A percentile compares a stretch with the other conserved stretches of the same genome.
phyloP scores from a whole-genome alignment of 2,329 filamentous ascomycete genomes.

The Aspergillus pseudoglaucus region DNA sequence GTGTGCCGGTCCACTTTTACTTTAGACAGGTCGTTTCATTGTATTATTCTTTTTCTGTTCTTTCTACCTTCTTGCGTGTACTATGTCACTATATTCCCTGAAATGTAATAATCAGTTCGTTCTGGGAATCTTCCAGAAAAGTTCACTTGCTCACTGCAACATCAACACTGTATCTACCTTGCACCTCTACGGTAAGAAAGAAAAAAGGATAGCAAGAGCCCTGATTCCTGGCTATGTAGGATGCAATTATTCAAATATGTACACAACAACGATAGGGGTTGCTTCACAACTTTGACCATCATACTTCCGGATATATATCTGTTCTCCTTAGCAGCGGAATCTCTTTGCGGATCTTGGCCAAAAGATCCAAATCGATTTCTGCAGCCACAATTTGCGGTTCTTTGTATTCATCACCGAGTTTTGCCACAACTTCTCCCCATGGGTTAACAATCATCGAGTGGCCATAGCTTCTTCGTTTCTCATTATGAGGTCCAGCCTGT shows the following conservation, averaged over 20 bases:
- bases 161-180: too few species aligned
- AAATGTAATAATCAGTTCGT: constrained; percentile 4
- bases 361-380: constrained; percentile 49
- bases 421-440: constrained; percentile 70
- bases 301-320: constrained; percentile 44
- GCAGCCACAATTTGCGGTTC: constrained; percentile 45
- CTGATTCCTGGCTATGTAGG: neutral
- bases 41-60: constrained; percentile 21
- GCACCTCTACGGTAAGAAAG: neutral
- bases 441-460: constrained; percentile 80
- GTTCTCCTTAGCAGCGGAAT: constrained; percentile 54
- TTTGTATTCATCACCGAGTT: constrained; percentile 46
- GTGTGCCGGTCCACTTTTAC: constrained; percentile 23
- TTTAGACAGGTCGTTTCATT: constrained; percentile 29
- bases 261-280: neutral
- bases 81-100: constrained; percentile 15
- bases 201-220: neutral
- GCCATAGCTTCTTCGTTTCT: constrained; percentile 74
- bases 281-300: constrained; percentile 5
- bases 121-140: constrained; percentile 2
- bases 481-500: constrained; percentile 69
- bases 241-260: neutral
- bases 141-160: neutral
- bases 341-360: constrained; percentile 48
- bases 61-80: constrained; percentile 19